Evolutionary conservation across 129 eudicot genomes (phyloP), one percentile per base, ranked within the genome.

Genomic region (Lactuca sativa): DNA sequence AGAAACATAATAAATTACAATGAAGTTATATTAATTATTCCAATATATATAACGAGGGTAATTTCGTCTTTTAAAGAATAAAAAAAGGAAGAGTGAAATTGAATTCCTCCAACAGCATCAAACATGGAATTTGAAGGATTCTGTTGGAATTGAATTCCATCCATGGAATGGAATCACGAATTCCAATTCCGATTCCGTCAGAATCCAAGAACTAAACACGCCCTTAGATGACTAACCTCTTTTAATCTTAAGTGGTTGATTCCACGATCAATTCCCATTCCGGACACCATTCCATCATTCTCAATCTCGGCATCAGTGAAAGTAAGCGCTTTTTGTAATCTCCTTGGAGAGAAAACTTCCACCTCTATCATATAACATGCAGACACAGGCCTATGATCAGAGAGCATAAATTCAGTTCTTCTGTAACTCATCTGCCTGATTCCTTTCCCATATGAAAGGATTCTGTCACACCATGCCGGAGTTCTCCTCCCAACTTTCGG

Each of bases 401-500:
- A 93, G 43, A 87, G 73, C 80, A 9, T 77, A n/a, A 77, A 68
- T 64, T 93, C 99, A 3, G 86, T 67, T 80, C 99, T 87, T 77
- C 79, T 62, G 40, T 93, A 93, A 67, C 75, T 76, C 59, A 87
- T 14, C 65, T 83, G 85, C 80, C 76, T 87, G 41, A 93, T 81
- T 71, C 97, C 99, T 57, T 85, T 87, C 67, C 99, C 99, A 53
- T 37, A 83, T 40, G 95, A 77, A 62, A 93, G 99, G 59, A 93
- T 71, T 14, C 99, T 90, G 56, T 93, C 99, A 68, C 99, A 93
- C 99, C 99, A 95, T 68, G 97, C 96, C 3, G 99, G 99, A 61
- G 81, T 95, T 73, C 99, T 89, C 74, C 93, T 90, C 68, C 90
- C 97, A 33, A 73, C 76, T 77, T 81, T 95, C 37, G 97, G 91